Evolutionary conservation across 257 asterid species (phyloP).

Genomic region (Nemophila menziesii): DNA sequence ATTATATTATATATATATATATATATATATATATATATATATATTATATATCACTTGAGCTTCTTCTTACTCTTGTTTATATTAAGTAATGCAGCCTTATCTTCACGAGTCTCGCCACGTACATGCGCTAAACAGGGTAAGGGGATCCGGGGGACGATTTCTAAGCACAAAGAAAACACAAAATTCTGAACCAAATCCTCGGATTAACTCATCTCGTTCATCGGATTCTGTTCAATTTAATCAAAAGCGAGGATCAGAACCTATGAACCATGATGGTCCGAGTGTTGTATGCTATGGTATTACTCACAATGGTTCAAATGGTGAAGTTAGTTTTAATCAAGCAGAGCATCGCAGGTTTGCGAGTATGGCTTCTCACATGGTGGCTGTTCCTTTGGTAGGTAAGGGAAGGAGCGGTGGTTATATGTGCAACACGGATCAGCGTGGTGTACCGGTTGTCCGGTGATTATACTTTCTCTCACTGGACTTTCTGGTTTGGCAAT

Average conservation of each 20-base stretch:
- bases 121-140: conserved; percentile 81
- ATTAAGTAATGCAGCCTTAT: conserved; percentile 64
- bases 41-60: not conserved
- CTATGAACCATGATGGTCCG: conserved; percentile 16
- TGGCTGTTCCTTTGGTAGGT: conserved; percentile 27
- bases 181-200: conserved; percentile 24
- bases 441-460: conserved; percentile 51
- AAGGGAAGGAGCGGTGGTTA: conserved; percentile 33
- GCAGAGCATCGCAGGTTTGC: conserved; percentile 25
- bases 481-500: conserved; percentile 55
- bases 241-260: conserved; percentile 8
- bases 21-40: no score
- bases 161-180: conserved; percentile 62
- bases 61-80: not conserved
- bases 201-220: conserved; percentile 20
- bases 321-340: conserved; percentile 23
- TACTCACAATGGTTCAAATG: conserved; percentile 8
- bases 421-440: conserved; percentile 32
- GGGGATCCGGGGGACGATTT: conserved; percentile 90
- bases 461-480: conserved; percentile 29
- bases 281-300: conserved; percentile 12
- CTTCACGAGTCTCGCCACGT: conserved; percentile 96
- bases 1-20: no score
- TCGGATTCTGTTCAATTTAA: conserved; percentile 16
- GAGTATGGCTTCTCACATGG: conserved; percentile 21